phyloP scores from a whole-genome alignment of 306 rosid genomes.

The Rosa lucieae region DNA sequence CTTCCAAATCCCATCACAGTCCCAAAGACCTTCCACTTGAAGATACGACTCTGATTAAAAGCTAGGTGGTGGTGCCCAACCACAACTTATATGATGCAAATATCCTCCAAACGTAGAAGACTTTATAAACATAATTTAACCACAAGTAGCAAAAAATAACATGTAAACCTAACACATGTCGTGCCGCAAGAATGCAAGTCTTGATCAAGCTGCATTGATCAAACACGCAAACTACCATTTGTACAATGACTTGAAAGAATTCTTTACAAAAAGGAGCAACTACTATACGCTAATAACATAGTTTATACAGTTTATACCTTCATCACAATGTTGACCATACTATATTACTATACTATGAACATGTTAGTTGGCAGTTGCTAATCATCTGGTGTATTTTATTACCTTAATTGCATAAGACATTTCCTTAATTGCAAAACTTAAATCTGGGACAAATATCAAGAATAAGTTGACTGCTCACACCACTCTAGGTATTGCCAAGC shows the following conservation, averaged over 20 bases:
- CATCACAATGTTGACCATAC: neutral
- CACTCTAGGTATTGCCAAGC: neutral
- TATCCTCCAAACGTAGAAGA: too few species aligned
- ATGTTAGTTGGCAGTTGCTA: neutral
- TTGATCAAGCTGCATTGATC: neutral
- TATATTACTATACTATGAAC: neutral
- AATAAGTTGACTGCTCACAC: neutral
- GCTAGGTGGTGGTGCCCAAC: too few species aligned
- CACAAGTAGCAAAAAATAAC: too few species aligned
- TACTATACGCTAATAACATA: neutral
- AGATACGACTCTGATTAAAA: too few species aligned
- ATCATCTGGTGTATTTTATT: neutral
- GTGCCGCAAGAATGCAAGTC: too few species aligned
- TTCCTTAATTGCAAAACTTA: neutral
- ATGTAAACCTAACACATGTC: too few species aligned
- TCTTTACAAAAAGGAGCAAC: neutral
- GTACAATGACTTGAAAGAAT: neutral
- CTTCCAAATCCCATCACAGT: too few species aligned
- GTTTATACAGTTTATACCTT: neutral
- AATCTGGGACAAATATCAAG: neutral
- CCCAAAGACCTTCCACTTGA: too few species aligned
- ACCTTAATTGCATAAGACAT: neutral
- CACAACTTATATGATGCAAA: too few species aligned
- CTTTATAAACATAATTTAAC: too few species aligned
- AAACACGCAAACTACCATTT: neutral